Base-by-base conservation (phyloP, 495 filamentous ascomycete species). In the Cryomyces minteri region DNA sequence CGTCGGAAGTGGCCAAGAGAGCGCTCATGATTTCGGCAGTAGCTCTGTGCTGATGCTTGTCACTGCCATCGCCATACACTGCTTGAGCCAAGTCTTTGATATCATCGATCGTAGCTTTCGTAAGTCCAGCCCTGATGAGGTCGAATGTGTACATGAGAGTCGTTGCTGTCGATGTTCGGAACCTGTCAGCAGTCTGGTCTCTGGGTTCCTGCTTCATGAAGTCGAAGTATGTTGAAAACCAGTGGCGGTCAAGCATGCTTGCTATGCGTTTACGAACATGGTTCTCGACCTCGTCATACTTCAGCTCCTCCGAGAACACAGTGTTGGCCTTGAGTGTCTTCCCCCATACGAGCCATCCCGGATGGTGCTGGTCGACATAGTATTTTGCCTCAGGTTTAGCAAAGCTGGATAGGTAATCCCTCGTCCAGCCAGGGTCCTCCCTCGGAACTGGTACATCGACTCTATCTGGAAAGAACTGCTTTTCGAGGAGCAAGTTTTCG, bases 1-100 rank as follows among this genome's bases (percentile, higher is more conserved):
- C 84, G 3, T 74, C 64, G 39, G 84, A 80, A 32, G 80, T 80
- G 39, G 73, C 71, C 7, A 96, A 67, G 53, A 99, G 58, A 25
- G 84, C 85, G 14, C 84, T 84, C 11, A 99, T 68, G 47, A 99
- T 95, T 59, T 99, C 90, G 4, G 92, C 74, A 14, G 88, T 94
- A 6, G 92, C 92, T 39, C 90, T 82, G 57, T 99, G 90, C 58
- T 96, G 88, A 62, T 99, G 92, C 59, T 95, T 99, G 54, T 99
- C 90, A 50, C 77, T 86, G 29, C 92, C 88, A 64, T 96, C 90
- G 25, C 80, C 88, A 52, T 80, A 94, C 4, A 88, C 76, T 1
- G 67, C 68, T 45, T 72, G 67, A 18, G 80, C 72, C 46, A 90
- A 67, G 48, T 87, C 77, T 51, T 92, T 76, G 54, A 96, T 79